phyloP scores from a whole-genome alignment of 345 rosid species.

The Laguncularia racemosa region DNA sequence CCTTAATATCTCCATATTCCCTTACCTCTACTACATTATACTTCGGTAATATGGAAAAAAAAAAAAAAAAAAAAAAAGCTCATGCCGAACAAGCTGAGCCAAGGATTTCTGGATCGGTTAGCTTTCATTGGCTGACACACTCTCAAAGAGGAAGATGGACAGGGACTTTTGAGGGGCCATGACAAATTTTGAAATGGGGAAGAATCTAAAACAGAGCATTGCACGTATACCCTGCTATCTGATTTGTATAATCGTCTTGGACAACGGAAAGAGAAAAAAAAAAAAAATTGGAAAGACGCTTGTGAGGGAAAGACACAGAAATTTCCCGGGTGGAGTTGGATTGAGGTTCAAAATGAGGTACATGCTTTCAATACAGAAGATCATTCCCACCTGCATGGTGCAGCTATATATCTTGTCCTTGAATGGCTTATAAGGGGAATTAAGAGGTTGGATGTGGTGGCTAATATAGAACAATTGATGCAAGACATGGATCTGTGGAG shows the following conservation, averaged over 20 bases:
- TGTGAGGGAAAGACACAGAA: slow-evolving; percentile 68
- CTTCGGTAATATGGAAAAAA: too few species aligned
- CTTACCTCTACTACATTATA: too few species aligned
- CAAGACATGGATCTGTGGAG: slow-evolving; percentile 1
- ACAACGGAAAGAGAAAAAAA: slow-evolving; percentile 63
- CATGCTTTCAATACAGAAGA: slow-evolving; percentile 67
- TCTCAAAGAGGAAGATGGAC: too few species aligned
- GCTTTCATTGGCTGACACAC: too few species aligned
- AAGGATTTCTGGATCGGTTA: too few species aligned
- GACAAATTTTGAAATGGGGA: too few species aligned
- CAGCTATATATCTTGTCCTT: slow-evolving; percentile 38
- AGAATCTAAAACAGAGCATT: too few species aligned
- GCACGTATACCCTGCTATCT: slow-evolving; percentile 54
- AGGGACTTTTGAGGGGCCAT: too few species aligned
- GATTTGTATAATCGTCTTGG: slow-evolving; percentile 55
- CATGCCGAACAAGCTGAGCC: too few species aligned
- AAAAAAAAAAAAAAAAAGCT: too few species aligned
- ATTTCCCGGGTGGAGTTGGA: slow-evolving; percentile 87
- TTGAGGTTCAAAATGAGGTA: slow-evolving; percentile 48
- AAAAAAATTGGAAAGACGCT: slow-evolving; percentile 48
- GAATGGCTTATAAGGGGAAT: slow-evolving; percentile 44
- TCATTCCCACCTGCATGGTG: slow-evolving; percentile 34
- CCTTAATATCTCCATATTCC: too few species aligned
- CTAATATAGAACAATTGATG: slow-evolving; percentile 6
- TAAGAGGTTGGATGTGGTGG: slow-evolving; percentile 26